Conservation (phyloP, 306 rosid species). For the Ceratonia siliqua region DNA sequence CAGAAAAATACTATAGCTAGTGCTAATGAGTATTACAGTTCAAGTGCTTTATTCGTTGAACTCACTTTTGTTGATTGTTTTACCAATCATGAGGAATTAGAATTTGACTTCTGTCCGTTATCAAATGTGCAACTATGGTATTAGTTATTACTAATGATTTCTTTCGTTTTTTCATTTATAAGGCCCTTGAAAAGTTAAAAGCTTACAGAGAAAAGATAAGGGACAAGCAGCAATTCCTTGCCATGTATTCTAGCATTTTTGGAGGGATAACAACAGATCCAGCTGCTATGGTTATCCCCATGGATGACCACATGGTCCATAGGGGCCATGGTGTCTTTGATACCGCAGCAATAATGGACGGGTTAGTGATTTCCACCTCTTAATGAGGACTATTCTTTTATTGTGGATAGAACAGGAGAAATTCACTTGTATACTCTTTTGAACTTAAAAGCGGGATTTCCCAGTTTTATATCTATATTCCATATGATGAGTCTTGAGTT, state of each 20-base stretch:
- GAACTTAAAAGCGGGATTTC: background rate
- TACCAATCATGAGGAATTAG: background rate
- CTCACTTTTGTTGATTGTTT: background rate
- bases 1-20: background rate
- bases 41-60: background rate
- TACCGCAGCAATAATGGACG: constrained; percentile 82
- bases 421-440: background rate
- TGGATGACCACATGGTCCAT: constrained; percentile 97
- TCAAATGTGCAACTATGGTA: background rate
- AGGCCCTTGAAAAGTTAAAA: constrained; percentile 65
- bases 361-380: constrained; percentile 57
- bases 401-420: background rate
- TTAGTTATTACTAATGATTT: constrained; percentile 20
- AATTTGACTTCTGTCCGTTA: background rate
- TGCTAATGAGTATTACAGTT: background rate
- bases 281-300: constrained; percentile 81
- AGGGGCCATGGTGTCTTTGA: constrained; percentile 96
- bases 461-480: constrained; percentile 6
- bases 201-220: constrained; percentile 49
- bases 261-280: constrained; percentile 85
- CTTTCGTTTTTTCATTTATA: constrained; percentile 10
- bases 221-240: constrained; percentile 66
- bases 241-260: constrained; percentile 90
- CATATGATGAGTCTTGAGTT: background rate
- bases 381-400: background rate